A percentile compares a stretch with the other conserved stretches of the same genome.
phyloP scores from a whole-genome alignment of 805 yeast species.

The Ogataea kodamae region DNA sequence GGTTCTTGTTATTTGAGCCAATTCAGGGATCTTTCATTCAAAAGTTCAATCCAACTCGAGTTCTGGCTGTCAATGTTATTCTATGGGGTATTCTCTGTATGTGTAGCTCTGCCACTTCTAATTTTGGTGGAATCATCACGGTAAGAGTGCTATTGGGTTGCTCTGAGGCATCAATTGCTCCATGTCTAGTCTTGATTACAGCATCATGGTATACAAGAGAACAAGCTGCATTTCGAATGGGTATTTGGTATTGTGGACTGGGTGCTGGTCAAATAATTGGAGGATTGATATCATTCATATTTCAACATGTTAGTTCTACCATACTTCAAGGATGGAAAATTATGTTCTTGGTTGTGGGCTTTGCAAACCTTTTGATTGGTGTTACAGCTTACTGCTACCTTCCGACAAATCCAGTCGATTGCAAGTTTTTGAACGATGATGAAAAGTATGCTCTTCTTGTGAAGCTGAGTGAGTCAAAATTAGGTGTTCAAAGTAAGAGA shows the following conservation, averaged over 20 bases:
- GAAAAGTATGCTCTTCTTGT: conserved; percentile 43
- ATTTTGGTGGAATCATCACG: conserved; percentile 42
- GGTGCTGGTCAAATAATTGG: conserved; percentile 46
- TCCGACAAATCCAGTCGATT: conserved; percentile 47
- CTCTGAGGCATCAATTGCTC: conserved; percentile 31
- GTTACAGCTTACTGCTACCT: conserved; percentile 35
- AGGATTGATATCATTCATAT: conserved; percentile 47
- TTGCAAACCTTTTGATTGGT: conserved; percentile 50
- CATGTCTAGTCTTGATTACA: conserved; percentile 35
- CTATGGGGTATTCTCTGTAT: conserved; percentile 59
- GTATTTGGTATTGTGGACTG: conserved; percentile 34
- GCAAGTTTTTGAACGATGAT: conserved; percentile 12
- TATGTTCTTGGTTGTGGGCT: conserved; percentile 54
- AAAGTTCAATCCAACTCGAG: conserved; percentile 51
- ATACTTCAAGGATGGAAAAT: conserved; percentile 56
- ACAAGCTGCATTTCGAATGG: conserved; percentile 34
- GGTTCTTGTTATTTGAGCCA: conserved; percentile 55
- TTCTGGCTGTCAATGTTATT: conserved; percentile 45
- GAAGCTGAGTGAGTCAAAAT: conserved; percentile 45
- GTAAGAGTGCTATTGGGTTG: conserved; percentile 34
- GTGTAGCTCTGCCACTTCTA: conserved; percentile 41
- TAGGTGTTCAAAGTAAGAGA: conserved; percentile 48
- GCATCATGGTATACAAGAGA: conserved; percentile 32
- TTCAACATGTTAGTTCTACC: conserved; percentile 46
- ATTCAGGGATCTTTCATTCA: conserved; percentile 49